These are phyloP conservation scores for Amanita phalloides DNA, from an alignment of 768 basidiomycete genomes.

Conservation along the genomic window DNA sequence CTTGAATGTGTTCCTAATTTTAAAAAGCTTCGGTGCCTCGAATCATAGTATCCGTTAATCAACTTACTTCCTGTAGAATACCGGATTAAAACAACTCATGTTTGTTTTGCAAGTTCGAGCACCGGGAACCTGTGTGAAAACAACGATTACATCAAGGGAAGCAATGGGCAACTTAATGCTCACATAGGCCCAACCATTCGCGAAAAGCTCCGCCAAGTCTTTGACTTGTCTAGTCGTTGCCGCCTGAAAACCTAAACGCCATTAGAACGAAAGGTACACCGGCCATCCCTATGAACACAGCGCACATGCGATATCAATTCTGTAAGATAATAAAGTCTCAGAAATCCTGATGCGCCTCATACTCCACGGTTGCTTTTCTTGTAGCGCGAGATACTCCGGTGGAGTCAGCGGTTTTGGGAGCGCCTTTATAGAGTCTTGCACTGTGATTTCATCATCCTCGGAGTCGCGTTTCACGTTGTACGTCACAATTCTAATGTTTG, in stretches of 20 bases:
- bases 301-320: slow-evolving; percentile 27
- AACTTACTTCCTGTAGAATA: slow-evolving; percentile 42
- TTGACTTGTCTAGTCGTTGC: slow-evolving; percentile 44
- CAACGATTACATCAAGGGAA: neutral
- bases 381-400: slow-evolving; percentile 19
- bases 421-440: slow-evolving; percentile 29
- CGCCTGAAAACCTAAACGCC: slow-evolving; percentile 34
- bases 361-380: slow-evolving; percentile 44
- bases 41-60: neutral
- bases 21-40: neutral
- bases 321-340: slow-evolving; percentile 29
- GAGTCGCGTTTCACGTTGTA: slow-evolving; percentile 48
- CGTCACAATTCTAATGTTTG: slow-evolving; percentile 24
- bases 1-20: slow-evolving; percentile 20
- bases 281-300: neutral
- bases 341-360: slow-evolving; percentile 35
- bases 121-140: slow-evolving; percentile 15
- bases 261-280: neutral
- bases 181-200: slow-evolving; percentile 43
- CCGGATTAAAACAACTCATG: slow-evolving; percentile 52
- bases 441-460: slow-evolving; percentile 34
- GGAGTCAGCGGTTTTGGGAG: slow-evolving; percentile 30
- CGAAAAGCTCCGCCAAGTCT: slow-evolving; percentile 45
- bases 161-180: slow-evolving; percentile 5
- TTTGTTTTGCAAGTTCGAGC: neutral